These are phyloP conservation scores for Aureoboletus auriporus DNA, from an alignment of 768 basidiomycete species.

Conservation along the genomic window DNA sequence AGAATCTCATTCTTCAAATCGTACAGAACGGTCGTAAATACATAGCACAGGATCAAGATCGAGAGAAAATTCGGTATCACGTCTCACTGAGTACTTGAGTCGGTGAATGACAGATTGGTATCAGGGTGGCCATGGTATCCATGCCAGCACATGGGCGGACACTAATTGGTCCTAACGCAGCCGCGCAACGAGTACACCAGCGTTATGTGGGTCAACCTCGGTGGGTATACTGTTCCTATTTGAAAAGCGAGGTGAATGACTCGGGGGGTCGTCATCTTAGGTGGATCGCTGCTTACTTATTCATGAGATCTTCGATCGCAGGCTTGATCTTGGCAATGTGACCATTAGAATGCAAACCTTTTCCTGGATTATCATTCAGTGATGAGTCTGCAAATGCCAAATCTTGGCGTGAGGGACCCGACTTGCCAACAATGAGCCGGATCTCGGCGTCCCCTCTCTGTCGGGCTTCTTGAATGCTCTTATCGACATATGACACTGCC, in stretches of 20 bases:
- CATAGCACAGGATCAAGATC: background rate
- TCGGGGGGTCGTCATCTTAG: background rate
- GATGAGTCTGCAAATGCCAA: background rate
- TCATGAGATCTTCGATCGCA: conserved; percentile 84
- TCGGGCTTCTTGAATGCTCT: conserved; percentile 65
- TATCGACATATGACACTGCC: conserved; percentile 72
- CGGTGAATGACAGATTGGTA: background rate
- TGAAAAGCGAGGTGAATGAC: background rate
- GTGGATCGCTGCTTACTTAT: conserved; percentile 47
- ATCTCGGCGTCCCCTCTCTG: conserved; percentile 59
- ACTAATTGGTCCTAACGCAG: conserved; percentile 11
- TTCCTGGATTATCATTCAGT: conserved; percentile 44
- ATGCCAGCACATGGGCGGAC: background rate
- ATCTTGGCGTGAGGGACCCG: background rate
- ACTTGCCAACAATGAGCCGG: conserved; percentile 80
- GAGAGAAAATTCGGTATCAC: background rate
- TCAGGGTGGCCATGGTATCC: background rate
- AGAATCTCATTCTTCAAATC: background rate
- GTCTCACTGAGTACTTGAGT: background rate
- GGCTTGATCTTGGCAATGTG: conserved; percentile 87
- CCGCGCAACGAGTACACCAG: conserved; percentile 80
- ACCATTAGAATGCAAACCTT: conserved; percentile 78
- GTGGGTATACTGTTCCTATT: conserved; percentile 68
- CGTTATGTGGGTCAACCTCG: conserved; percentile 73
- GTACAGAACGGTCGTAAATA: conserved; percentile 1